These are phyloP conservation scores for Parathielavia hyrcaniae DNA, from an alignment of 495 filamentous ascomycete species.

Conservation along the genomic window DNA sequence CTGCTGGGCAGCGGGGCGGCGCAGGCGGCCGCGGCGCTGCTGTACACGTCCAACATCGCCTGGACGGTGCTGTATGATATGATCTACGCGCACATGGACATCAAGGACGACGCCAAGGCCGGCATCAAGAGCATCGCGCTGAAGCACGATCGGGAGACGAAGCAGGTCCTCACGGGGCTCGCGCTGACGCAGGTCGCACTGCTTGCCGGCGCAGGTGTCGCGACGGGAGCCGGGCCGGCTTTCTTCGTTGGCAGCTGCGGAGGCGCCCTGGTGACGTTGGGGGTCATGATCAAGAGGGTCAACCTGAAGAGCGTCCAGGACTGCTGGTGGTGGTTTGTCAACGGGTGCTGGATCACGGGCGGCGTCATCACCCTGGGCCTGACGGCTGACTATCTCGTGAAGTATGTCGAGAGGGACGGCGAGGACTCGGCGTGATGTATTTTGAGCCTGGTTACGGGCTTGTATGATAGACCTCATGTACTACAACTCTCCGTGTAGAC, in stretches of 20 bases:
- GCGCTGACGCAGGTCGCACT: constrained; percentile 71
- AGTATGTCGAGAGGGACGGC: constrained; percentile 30
- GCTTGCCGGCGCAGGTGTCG: constrained; percentile 67
- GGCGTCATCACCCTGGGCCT: constrained; percentile 48
- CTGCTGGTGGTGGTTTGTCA: constrained; percentile 96
- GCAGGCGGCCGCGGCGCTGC: constrained; percentile 57
- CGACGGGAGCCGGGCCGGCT: constrained; percentile 69
- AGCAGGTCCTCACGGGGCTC: constrained; percentile 70
- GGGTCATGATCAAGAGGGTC: constrained; percentile 83
- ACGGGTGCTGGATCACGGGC: constrained; percentile 53
- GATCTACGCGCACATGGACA: constrained; percentile 99
- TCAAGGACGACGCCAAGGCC: constrained; percentile 84
- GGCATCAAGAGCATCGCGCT: constrained; percentile 95
- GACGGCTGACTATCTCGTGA: constrained; percentile 45
- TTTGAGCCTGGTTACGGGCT: background rate
- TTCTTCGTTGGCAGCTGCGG: constrained; percentile 85
- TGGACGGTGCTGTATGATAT: constrained; percentile 98
- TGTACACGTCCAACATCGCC: constrained; percentile 81
- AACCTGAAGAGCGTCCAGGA: constrained; percentile 74
- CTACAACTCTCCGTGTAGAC: constrained; percentile 2
- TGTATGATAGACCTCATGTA: constrained; percentile 13
- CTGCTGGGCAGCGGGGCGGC: constrained; percentile 60
- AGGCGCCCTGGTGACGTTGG: constrained; percentile 66
- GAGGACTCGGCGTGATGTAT: constrained; percentile 22
- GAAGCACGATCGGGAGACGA: constrained; percentile 81